Base-by-base conservation (phyloP, 768 basidiomycete species). In the Lyophyllum atratum region DNA sequence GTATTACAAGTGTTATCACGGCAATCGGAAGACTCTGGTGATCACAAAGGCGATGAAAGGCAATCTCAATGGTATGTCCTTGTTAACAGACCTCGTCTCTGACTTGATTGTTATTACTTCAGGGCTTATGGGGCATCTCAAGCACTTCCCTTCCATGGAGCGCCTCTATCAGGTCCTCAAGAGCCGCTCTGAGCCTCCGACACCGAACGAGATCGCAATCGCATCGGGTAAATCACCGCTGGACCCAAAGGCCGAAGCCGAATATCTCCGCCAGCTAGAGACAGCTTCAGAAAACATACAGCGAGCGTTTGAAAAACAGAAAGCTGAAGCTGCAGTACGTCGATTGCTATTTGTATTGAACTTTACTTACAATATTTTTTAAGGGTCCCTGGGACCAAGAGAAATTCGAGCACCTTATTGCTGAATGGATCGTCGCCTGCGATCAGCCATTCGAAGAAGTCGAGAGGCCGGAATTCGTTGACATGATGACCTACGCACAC, bases 371-470 rank as follows among this genome's bases (percentile, higher is more conserved):
- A 15, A n/a, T 40, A 19, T 40, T 7, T n/a, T n/a, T n/a, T n/a
- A 5, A 51, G 58, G 43, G 54, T 1, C 34, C 28, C 10, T 55
- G 44, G 58, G 45, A 59, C 25, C 53, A 59, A 34, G 49, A 1
- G 2, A n/a, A 17, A 3, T 59, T 59, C 25, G 49, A 52, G 6
- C 14, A 51, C 2, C 54, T 52, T 7, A 26, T 59, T 17, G 29
- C 21, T 1, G 45, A 49, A 29, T 55, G 54, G 54, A 46, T 55
- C 11, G 49, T 55, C 17, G 49, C 43, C 1, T 51, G 34, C 14
- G 59, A 67, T 28, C 60, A 68, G 46, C 63, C 68, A 29, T 70
- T 68, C 33, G 39, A 58, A 11, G 52, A 56, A 17, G 58, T 67
- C 15, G 57, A 63, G 29, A 49, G 45, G 5, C 60, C 59, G 0